Conservation (phyloP, 257 asterid genomes). For the Rhazya stricta region DNA sequence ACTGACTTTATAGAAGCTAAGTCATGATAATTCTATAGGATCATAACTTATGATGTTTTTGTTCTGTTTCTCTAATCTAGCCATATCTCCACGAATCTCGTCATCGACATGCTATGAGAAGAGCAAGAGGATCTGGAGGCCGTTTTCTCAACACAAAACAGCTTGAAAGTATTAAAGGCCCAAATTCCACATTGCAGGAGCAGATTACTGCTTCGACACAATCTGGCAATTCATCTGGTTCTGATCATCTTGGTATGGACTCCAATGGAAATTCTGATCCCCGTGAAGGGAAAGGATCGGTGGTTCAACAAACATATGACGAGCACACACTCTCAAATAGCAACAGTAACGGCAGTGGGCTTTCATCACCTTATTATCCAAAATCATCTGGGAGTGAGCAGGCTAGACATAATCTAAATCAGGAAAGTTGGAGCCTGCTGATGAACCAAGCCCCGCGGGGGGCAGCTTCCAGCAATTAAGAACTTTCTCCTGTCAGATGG, state of each 20-base stretch:
- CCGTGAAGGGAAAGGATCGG: conserved; percentile 23
- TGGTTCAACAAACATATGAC: conserved; percentile 23
- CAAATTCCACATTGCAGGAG: conserved; percentile 25
- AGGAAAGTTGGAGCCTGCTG: conserved; percentile 40
- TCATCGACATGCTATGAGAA: conserved; percentile 66
- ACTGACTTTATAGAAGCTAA: background rate
- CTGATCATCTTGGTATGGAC: conserved; percentile 32
- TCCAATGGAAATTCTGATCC: conserved; percentile 29
- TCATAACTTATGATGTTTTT: background rate
- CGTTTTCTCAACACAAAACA: conserved; percentile 75
- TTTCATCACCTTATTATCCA: conserved; percentile 23
- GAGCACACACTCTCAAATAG: conserved; percentile 30
- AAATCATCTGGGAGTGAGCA: conserved; percentile 28
- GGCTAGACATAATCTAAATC: conserved; percentile 25
- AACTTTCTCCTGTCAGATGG: background rate
- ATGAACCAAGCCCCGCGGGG: conserved; percentile 38
- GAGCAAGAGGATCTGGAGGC: conserved; percentile 80
- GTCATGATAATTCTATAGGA: background rate
- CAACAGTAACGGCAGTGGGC: conserved; percentile 22
- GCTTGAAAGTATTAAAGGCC: conserved; percentile 23
- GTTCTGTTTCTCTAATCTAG: conserved; percentile 29
- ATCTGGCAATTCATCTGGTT: conserved; percentile 42
- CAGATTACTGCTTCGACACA: conserved; percentile 29
- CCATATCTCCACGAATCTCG: conserved; percentile 89
- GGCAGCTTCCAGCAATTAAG: conserved; percentile 35